Evolutionary conservation across 2,329 filamentous ascomycete species (phyloP).

Genomic region (Xylaria polymorpha): DNA sequence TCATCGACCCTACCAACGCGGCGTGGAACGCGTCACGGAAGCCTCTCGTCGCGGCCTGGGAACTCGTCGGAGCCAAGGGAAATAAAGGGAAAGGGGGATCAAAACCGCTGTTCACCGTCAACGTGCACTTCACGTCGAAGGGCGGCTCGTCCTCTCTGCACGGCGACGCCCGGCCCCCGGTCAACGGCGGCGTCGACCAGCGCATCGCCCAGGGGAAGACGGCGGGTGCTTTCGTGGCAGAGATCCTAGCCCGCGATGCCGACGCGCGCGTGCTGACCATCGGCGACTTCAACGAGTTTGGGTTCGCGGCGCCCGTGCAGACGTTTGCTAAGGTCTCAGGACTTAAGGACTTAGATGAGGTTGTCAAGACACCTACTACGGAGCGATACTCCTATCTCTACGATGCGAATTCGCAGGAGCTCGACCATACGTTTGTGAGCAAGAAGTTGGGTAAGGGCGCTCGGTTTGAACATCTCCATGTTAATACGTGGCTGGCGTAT

Average conservation of each 20-base stretch:
- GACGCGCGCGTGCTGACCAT: slow-evolving; percentile 69
- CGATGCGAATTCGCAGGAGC: slow-evolving; percentile 74
- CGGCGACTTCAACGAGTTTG: slow-evolving; percentile 80
- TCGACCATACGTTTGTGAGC: slow-evolving; percentile 74
- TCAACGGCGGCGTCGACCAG: slow-evolving; percentile 71
- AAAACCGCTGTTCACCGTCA: slow-evolving; percentile 73
- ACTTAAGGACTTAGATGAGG: slow-evolving; percentile 71
- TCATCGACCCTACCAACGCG: slow-evolving; percentile 70
- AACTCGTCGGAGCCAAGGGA: slow-evolving; percentile 60
- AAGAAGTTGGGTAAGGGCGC: slow-evolving; percentile 47
- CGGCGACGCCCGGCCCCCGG: slow-evolving; percentile 72
- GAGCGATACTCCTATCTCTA: slow-evolving; percentile 79
- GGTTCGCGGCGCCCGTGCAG: slow-evolving; percentile 69
- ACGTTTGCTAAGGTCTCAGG: slow-evolving; percentile 65
- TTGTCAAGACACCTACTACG: slow-evolving; percentile 59
- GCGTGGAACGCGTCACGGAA: slow-evolving; percentile 73
- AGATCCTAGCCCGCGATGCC: slow-evolving; percentile 67
- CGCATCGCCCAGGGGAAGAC: slow-evolving; percentile 67
- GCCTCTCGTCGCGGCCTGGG: slow-evolving; percentile 75
- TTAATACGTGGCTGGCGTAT: slow-evolving; percentile 74
- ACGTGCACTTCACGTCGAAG: slow-evolving; percentile 77
- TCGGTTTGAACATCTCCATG: slow-evolving; percentile 74
- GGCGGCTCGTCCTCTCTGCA: slow-evolving; percentile 70
- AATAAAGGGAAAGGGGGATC: slow-evolving; percentile 35
- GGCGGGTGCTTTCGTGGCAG: slow-evolving; percentile 68